Conservation (phyloP, 2,329 filamentous ascomycete species). For the Calycina herbarum region DNA sequence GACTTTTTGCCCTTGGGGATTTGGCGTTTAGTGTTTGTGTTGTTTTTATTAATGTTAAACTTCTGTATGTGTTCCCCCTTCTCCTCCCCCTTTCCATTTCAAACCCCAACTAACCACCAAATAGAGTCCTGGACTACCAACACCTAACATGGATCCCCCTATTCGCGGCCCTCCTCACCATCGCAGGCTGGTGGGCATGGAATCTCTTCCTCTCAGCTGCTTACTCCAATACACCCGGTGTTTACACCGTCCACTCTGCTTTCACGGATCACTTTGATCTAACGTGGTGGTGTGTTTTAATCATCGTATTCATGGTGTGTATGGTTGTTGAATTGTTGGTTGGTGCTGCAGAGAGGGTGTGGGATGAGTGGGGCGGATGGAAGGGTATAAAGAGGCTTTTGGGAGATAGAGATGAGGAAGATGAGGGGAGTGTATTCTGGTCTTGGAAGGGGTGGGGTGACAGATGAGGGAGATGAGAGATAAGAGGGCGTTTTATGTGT, state of each 20-base stretch:
- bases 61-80: constrained; percentile 54
- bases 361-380: constrained; percentile 72
- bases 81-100: constrained; percentile 54
- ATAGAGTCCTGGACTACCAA: constrained; percentile 70
- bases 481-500: background rate
- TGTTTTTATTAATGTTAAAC: constrained; percentile 70
- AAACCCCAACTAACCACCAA: constrained; percentile 34
- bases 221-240: constrained; percentile 50
- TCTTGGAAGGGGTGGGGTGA: background rate
- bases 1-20: constrained; percentile 73
- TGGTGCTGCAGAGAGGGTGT: constrained; percentile 64
- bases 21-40: constrained; percentile 70
- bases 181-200: constrained; percentile 83
- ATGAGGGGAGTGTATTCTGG: too few species aligned
- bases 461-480: background rate
- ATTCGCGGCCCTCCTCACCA: constrained; percentile 56
- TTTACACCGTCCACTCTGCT: constrained; percentile 68
- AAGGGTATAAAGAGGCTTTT: background rate
- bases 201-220: constrained; percentile 68
- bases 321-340: constrained; percentile 69
- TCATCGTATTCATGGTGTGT: constrained; percentile 62
- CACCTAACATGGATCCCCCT: constrained; percentile 69
- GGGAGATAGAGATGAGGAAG: background rate
- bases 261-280: constrained; percentile 71
- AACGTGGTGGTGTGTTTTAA: constrained; percentile 73